These are phyloP conservation scores for Phytopythium ostracodes DNA, from an alignment of 352 stramenopile species.

Conservation along the genomic window DNA sequence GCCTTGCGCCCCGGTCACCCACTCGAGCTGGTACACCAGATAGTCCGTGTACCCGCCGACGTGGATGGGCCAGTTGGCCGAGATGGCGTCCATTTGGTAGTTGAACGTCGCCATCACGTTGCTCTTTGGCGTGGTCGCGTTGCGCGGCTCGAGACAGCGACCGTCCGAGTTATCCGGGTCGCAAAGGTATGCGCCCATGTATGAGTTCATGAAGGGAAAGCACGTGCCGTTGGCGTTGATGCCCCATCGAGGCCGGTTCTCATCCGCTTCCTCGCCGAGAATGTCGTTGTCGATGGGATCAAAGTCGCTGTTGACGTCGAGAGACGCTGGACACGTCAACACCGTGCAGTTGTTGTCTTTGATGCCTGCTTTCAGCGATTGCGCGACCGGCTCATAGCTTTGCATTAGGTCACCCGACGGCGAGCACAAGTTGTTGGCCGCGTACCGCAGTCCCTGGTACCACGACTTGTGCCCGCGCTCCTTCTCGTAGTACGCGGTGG, in stretches of 20 bases:
- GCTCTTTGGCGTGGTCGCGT: slow-evolving; percentile 26
- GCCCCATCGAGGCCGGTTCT: slow-evolving; percentile 41
- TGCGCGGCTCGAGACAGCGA: slow-evolving; percentile 43
- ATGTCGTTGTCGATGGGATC: slow-evolving; percentile 35
- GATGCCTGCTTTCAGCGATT: slow-evolving; percentile 44
- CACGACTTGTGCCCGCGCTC: slow-evolving; percentile 45
- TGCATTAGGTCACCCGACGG: slow-evolving; percentile 27
- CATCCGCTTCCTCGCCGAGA: slow-evolving; percentile 8
- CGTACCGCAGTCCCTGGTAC: slow-evolving; percentile 59
- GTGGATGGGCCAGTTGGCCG: slow-evolving; percentile 77
- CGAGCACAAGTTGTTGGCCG: slow-evolving; percentile 44
- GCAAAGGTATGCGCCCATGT: slow-evolving; percentile 41
- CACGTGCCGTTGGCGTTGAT: slow-evolving; percentile 59
- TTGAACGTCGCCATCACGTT: slow-evolving; percentile 43
- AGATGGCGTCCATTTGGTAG: slow-evolving; percentile 52
- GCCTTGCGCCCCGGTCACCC: slow-evolving; percentile 34
- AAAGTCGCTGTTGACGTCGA: slow-evolving; percentile 44
- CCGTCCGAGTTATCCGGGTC: slow-evolving; percentile 38
- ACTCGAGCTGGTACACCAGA: slow-evolving; percentile 36
- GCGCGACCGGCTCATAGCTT: slow-evolving; percentile 36
- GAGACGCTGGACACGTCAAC: slow-evolving; percentile 40
- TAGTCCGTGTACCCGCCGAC: slow-evolving; percentile 67
- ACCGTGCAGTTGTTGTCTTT: slow-evolving; percentile 40
- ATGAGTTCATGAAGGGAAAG: slow-evolving; percentile 40
- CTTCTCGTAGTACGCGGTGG: slow-evolving; percentile 30